Conservation (phyloP, 1,139 yeast species). For the Taiozyma sp. region DNA sequence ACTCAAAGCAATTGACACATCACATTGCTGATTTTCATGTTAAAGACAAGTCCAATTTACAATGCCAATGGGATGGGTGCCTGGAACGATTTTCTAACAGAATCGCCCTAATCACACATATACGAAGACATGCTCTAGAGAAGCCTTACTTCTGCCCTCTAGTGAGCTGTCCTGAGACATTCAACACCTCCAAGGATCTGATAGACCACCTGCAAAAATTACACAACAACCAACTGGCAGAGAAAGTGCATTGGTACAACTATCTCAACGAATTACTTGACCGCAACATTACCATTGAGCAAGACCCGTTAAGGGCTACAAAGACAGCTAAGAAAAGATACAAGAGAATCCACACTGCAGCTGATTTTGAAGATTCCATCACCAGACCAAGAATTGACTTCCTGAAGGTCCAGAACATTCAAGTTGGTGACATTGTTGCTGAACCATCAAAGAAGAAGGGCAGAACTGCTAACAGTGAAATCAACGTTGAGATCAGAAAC, state of each 20-base stretch:
- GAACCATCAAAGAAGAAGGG: constrained; percentile 22
- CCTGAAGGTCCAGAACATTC: constrained; percentile 19
- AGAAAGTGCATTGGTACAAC: constrained; percentile 17
- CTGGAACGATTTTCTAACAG: constrained; percentile 52
- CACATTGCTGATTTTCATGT: background rate
- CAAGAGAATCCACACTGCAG: constrained; percentile 5
- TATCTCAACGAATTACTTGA: constrained; percentile 1
- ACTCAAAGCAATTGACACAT: background rate
- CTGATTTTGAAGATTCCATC: constrained; percentile 12
- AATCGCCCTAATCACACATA: constrained; percentile 57
- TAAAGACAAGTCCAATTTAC: background rate
- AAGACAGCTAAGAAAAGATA: constrained; percentile 4
- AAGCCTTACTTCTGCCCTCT: constrained; percentile 64
- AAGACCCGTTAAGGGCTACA: background rate
- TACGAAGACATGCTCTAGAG: constrained; percentile 65
- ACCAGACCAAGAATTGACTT: constrained; percentile 16
- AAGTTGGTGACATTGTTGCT: constrained; percentile 18
- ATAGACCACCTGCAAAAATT: constrained; percentile 55
- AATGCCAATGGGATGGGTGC: constrained; percentile 35
- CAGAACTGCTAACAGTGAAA: constrained; percentile 21
- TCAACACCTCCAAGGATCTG: constrained; percentile 57
- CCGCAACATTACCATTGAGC: background rate
- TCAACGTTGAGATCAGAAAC: constrained; percentile 17
- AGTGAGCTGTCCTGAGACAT: constrained; percentile 64
- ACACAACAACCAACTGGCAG: constrained; percentile 37